Conservation (phyloP, 2,329 filamentous ascomycete species). For the Pestalotiopsis sp. region DNA sequence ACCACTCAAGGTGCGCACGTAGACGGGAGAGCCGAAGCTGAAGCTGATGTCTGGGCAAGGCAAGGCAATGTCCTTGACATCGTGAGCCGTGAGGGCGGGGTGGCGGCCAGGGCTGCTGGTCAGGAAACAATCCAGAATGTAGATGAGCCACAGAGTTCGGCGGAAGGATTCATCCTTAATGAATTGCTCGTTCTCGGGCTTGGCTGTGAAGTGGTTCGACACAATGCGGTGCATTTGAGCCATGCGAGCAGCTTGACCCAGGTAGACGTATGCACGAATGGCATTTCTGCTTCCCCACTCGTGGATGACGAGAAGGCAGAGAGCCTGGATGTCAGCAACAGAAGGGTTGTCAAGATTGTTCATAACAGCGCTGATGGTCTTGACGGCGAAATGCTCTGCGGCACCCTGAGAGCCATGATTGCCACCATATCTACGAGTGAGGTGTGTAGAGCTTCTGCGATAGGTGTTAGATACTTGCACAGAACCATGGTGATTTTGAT, state of each 20-base stretch:
- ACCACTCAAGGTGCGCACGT: conserved; percentile 57
- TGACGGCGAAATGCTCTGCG: conserved; percentile 61
- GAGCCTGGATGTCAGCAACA: conserved; percentile 63
- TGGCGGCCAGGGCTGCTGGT: conserved; percentile 64
- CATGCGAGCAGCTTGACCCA: conserved; percentile 66
- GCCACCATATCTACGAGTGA: conserved; percentile 63
- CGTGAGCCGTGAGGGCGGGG: conserved; percentile 56
- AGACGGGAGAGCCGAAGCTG: conserved; percentile 63
- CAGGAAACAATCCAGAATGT: conserved; percentile 64
- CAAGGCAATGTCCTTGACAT: conserved; percentile 58
- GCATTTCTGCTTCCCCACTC: conserved; percentile 66
- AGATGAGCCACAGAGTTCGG: conserved; percentile 64
- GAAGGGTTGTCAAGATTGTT: conserved; percentile 61
- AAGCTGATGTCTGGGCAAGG: conserved; percentile 66
- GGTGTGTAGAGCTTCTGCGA: conserved; percentile 54
- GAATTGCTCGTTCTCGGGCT: conserved; percentile 59
- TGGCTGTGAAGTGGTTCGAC: conserved; percentile 56
- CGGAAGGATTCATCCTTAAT: conserved; percentile 64
- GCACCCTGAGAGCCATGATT: conserved; percentile 52
- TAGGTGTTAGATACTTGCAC: neutral
- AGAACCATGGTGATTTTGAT: neutral
- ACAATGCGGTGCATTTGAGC: conserved; percentile 66
- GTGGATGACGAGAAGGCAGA: conserved; percentile 64
- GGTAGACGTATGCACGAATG: conserved; percentile 64
- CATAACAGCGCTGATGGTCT: conserved; percentile 60